Evolutionary conservation across 345 rosid genomes (phyloP).

Genomic region (Camelina laxa): DNA sequence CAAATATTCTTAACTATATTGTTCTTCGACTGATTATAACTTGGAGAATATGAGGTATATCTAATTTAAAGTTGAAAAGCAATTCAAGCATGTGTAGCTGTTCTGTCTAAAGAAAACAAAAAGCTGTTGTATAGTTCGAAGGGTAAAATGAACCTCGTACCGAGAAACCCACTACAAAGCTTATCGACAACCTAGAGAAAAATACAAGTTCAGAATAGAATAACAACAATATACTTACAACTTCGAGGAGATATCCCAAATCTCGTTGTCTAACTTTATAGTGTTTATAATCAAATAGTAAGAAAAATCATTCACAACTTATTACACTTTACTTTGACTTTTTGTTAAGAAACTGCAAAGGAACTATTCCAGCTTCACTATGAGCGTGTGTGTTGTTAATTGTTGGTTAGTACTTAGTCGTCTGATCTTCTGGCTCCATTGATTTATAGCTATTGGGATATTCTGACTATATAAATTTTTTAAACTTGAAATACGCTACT

Average conservation of each 20-base stretch:
- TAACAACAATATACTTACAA: constrained; percentile 8
- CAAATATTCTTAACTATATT: too few species aligned
- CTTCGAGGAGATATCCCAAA: constrained; percentile 37
- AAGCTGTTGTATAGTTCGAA: constrained; percentile 8
- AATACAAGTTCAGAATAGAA: constrained; percentile 21
- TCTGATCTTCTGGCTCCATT: not conserved
- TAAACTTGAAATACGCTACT: too few species aligned
- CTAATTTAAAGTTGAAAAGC: constrained; percentile 15
- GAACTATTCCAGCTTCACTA: not conserved
- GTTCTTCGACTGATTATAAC: not conserved
- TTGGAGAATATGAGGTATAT: not conserved
- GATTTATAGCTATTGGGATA: not conserved
- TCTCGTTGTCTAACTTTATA: constrained; percentile 30
- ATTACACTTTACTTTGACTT: not conserved
- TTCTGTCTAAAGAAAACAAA: constrained; percentile 12
- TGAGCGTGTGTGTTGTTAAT: constrained; percentile 17
- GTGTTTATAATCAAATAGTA: not conserved
- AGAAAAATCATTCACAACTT: constrained; percentile 8
- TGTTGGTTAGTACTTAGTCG: not conserved
- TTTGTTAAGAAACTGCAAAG: not conserved
- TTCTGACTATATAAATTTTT: not conserved
- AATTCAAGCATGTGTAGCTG: constrained; percentile 17
- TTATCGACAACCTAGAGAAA: constrained; percentile 37
- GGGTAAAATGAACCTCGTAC: constrained; percentile 43
- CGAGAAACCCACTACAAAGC: constrained; percentile 42